A percentile compares a stretch with the other conserved stretches of the same genome.
Conservation (phyloP, 2,329 filamentous ascomycete genomes). For the Neopestalotiopsis clavispora region DNA sequence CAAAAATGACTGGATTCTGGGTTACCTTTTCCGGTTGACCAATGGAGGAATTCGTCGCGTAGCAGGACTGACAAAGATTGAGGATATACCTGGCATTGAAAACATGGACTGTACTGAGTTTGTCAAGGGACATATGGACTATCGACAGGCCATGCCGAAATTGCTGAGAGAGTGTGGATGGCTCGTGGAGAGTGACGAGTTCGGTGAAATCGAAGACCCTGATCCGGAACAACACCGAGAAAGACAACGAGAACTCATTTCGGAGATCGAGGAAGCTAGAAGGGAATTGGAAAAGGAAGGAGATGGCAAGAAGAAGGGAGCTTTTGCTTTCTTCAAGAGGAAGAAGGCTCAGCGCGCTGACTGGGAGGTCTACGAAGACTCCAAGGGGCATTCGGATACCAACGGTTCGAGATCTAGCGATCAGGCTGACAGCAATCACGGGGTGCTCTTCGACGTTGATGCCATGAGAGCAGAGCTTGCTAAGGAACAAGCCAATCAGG, state of each 20-base stretch:
- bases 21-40: constrained; percentile 93
- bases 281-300: constrained; percentile 81
- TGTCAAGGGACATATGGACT: constrained; percentile 95
- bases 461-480: constrained; percentile 88
- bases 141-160: constrained; percentile 88
- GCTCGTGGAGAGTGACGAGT: constrained; percentile 91
- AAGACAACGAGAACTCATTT: constrained; percentile 90
- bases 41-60: constrained; percentile 89
- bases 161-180: constrained; percentile 88
- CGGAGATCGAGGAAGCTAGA: constrained; percentile 93
- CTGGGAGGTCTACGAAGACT: constrained; percentile 93
- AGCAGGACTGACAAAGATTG: constrained; percentile 79
- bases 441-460: constrained; percentile 91
- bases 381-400: constrained; percentile 41
- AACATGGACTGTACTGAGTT: constrained; percentile 87
- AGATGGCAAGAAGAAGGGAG: constrained; percentile 63
- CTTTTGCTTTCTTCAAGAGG: constrained; percentile 76
- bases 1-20: constrained; percentile 95
- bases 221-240: constrained; percentile 91
- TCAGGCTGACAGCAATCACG: constrained; percentile 57
- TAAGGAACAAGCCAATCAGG: constrained; percentile 63
- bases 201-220: constrained; percentile 94
- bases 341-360: constrained; percentile 83
- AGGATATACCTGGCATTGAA: constrained; percentile 80
- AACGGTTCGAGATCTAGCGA: constrained; percentile 44